Evolutionary conservation across 2,329 filamentous ascomycete genomes (phyloP).

Genomic region (Colletotrichum australisinense): DNA sequence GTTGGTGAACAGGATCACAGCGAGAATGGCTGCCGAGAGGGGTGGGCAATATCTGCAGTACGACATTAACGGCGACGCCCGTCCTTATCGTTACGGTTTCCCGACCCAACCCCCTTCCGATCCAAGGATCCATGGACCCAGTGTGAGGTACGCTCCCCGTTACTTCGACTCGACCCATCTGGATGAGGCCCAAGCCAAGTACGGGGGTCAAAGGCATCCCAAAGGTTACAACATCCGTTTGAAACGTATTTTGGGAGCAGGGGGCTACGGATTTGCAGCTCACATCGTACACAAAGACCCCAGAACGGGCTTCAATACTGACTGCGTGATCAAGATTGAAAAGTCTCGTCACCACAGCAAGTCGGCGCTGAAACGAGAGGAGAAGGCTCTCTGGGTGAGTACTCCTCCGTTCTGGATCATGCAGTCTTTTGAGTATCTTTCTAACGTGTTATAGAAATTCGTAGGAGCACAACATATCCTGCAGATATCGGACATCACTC

Average conservation of each 20-base stretch:
- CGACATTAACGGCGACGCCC: neutral
- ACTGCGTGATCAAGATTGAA: constrained; percentile 29
- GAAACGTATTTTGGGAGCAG: constrained; percentile 41
- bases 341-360: neutral
- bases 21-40: neutral
- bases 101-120: neutral
- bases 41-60: neutral
- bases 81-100: too few species aligned
- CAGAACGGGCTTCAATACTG: neutral
- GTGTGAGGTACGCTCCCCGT: neutral
- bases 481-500: constrained; percentile 41
- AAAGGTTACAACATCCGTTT: constrained; percentile 41
- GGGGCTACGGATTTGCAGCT: constrained; percentile 41
- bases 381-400: constrained; percentile 26
- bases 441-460: constrained; percentile 38
- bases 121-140: neutral
- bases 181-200: neutral
- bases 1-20: neutral
- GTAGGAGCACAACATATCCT: constrained; percentile 41
- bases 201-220: neutral
- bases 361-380: constrained; percentile 14
- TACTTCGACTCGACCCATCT: neutral
- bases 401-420: neutral
- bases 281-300: constrained; percentile 22
- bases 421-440: too few species aligned